Evolutionary conservation across 148 eudicot genomes (phyloP), one percentile per base, ranked within the genome.

Genomic region (Rhododendron ferrugineum): DNA sequence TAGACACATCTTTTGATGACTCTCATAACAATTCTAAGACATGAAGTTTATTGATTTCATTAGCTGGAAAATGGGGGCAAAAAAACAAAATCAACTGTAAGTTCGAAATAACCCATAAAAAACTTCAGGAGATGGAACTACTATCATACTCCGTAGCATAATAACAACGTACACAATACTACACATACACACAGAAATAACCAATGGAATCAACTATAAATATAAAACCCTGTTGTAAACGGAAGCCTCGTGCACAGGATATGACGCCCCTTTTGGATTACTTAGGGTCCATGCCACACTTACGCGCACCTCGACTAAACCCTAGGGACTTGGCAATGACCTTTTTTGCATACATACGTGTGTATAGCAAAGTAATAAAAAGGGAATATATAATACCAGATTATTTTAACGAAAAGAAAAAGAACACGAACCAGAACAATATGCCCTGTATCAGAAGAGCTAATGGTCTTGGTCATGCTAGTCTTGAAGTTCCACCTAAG

Each of bases 401-500:
- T 66, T 62, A 32, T 52, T 52, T 42, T 70, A 79, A 14, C 15
- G 3, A 46, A 83, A 32, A 13, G 30, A 58, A 64, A 80, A 82
- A 87, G 80, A 74, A 76, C n/a, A 89, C 94, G 44, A 84, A 97
- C 99, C 99, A 97, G 87, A 44, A 94, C 76, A 70, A 97, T 87
- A 74, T 91, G 95, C 49, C 95, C 98, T 80, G 89, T 91, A 60
- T 90, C 92, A 75, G 98, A 93, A 86, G 93, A 92, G 87, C 95
- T 91, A 82, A 92, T 89, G 13, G 94, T 93, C 87, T 92, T 97
- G 82, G 91, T 92, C 98, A 97, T 94, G 89, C 94, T 92, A 86
- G 88, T 86, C 93, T 89, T 95, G 92, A 92, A 92, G 87, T 89
- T 97, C 99, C 98, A 97, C 85, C 98, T 89, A 50, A 97, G 91